Base-by-base conservation (phyloP, 306 rosid species). In the Gastrolobium bilobum region DNA sequence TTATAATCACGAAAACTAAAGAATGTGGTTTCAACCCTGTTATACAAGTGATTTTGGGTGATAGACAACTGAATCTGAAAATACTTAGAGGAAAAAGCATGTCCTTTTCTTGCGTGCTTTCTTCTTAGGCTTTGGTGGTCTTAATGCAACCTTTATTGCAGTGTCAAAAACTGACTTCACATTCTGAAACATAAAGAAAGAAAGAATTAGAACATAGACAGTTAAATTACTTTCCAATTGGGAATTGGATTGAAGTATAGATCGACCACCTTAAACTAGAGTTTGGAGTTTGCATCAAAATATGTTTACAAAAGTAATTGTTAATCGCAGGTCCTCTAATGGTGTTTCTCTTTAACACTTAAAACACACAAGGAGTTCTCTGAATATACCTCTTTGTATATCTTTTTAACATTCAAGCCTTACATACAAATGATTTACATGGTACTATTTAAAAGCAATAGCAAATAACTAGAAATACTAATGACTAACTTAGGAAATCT, bases 121-220 rank as follows among this genome's bases (percentile, higher is more conserved):
- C 77, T 62, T 84, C 86, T 84, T 87, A 48, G 64, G 77, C 80
- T 81, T 87, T 47, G 78, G 72, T 68, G 90, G 90, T 83, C 86
- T 81, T 80, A 87, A 42, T 48, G 86, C 87, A 35, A 87, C 83
- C 75, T 84, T 87, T 35, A 87, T 87, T 68, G 90, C 90, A 68
- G 82, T 77, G 81, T 87, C 90, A 78, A 87, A 87, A 29, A 87
- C 90, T 40, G 82, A 56, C 78, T 87, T 87, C 84, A 87, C 90
- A 78, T 87, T 87, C 90, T 87, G 84, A 77, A 78, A 42, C 70
- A 81, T 20, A 0, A 67, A 26, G 6, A 13, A 15, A 44, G 2
- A 6, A 4, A 53, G 2, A 68, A 72, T 64, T 61, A 37, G 53
- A 48, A 14, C 46, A 72, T 13, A 42, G 26, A 29, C 40, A 20